phyloP scores from a whole-genome alignment of 2,329 filamentous ascomycete species.

The Arthrocladium fulminans region DNA sequence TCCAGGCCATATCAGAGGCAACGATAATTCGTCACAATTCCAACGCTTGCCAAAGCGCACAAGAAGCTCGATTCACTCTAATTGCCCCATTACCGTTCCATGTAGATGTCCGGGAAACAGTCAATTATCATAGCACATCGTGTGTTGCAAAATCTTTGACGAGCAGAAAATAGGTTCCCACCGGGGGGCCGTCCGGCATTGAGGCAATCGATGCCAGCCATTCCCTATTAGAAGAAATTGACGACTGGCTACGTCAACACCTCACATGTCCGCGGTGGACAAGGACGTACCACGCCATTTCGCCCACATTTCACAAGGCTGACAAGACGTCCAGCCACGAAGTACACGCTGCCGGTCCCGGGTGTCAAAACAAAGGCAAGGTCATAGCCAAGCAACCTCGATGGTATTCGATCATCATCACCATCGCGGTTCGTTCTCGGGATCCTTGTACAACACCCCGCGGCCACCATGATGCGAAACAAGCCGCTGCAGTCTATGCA shows the following conservation, averaged over 20 bases:
- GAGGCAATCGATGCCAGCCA: neutral
- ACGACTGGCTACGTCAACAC: neutral
- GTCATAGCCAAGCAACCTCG: neutral
- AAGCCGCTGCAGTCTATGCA: slow-evolving; percentile 68
- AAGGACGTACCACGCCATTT: neutral
- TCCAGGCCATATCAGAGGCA: too few relatives aligned
- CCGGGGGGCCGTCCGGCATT: neutral
- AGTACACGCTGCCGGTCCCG: neutral
- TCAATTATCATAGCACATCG: too few relatives aligned
- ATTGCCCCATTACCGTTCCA: too few relatives aligned
- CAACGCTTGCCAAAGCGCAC: too few relatives aligned
- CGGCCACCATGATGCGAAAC: slow-evolving; percentile 40
- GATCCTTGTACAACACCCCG: neutral
- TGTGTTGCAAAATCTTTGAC: too few relatives aligned
- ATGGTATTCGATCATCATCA: neutral
- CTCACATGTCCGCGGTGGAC: neutral
- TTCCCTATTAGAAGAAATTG: neutral
- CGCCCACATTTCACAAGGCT: neutral
- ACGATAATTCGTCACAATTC: too few relatives aligned
- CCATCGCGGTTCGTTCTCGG: neutral
- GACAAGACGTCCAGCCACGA: neutral
- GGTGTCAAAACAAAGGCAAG: neutral
- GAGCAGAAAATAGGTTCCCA: too few relatives aligned
- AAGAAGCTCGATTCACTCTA: too few relatives aligned
- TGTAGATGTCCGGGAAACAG: too few relatives aligned